Conservation (phyloP, 768 basidiomycete genomes). For the Lactarius sp. region DNA sequence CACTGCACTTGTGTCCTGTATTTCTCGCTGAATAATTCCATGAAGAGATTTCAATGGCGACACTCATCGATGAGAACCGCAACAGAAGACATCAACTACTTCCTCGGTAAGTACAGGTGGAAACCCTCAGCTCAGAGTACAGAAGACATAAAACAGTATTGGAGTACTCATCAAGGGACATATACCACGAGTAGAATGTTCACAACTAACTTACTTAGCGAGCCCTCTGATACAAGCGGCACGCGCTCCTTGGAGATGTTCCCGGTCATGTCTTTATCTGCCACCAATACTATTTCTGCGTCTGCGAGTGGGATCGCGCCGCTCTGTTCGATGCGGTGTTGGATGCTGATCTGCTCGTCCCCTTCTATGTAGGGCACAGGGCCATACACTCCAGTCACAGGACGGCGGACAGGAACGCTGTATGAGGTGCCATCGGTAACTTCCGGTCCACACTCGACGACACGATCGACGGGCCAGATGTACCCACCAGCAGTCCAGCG, state of each 20-base stretch:
- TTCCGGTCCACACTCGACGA: slow-evolving; percentile 52
- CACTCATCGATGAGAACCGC: background rate
- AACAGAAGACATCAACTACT: background rate
- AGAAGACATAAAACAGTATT: background rate
- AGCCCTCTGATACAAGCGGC: slow-evolving; percentile 59
- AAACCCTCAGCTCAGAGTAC: background rate
- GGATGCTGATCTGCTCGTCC: slow-evolving; percentile 36
- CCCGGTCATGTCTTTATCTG: slow-evolving; percentile 44
- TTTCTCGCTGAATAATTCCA: background rate
- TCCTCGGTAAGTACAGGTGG: background rate
- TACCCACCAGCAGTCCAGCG: slow-evolving; percentile 82
- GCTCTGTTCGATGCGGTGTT: slow-evolving; percentile 56
- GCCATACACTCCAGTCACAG: slow-evolving; percentile 43
- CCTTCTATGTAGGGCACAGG: slow-evolving; percentile 38
- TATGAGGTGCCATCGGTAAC: slow-evolving; percentile 37
- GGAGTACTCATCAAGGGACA: slow-evolving; percentile 44
- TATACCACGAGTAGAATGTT: slow-evolving; percentile 71
- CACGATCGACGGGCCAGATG: slow-evolving; percentile 70
- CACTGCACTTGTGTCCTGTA: background rate
- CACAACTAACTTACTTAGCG: slow-evolving; percentile 68
- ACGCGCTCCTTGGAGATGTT: slow-evolving; percentile 61
- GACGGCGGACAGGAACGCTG: slow-evolving; percentile 34
- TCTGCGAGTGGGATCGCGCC: slow-evolving; percentile 62
- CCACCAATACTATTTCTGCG: slow-evolving; percentile 56
- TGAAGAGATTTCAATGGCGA: background rate